These are phyloP conservation scores for Boechera stricta DNA, from an alignment of 345 rosid species.

Conservation along the genomic window DNA sequence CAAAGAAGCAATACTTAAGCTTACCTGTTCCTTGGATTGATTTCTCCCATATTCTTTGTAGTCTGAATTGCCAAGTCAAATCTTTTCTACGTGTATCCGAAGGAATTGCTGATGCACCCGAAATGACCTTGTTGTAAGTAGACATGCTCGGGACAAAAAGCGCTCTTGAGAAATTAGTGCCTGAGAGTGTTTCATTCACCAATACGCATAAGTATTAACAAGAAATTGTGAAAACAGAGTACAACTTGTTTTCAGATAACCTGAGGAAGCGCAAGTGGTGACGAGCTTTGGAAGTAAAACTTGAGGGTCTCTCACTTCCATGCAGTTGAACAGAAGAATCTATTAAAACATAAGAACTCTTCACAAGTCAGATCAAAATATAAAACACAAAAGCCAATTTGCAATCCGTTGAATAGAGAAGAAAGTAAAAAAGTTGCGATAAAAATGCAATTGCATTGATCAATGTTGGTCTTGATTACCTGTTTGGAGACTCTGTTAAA, in stretches of 20 bases:
- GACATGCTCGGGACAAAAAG: slow-evolving; percentile 87
- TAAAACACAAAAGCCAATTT: slow-evolving; percentile 7
- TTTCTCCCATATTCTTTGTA: slow-evolving; percentile 81
- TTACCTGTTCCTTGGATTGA: slow-evolving; percentile 68
- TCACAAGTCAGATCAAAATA: slow-evolving; percentile 20
- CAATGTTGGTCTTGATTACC: slow-evolving; percentile 51
- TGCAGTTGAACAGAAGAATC: slow-evolving; percentile 93
- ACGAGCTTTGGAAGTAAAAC: slow-evolving; percentile 75
- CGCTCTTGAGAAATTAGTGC: slow-evolving; percentile 76
- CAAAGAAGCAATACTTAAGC: slow-evolving; percentile 14
- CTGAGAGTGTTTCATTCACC: slow-evolving; percentile 48
- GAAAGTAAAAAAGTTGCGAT: slow-evolving; percentile 2
- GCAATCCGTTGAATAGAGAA: not conserved
- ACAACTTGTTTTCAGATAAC: slow-evolving; percentile 43
- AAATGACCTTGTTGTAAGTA: slow-evolving; percentile 74
- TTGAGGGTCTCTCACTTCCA: slow-evolving; percentile 87
- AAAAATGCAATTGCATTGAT: not conserved
- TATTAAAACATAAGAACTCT: slow-evolving; percentile 31
- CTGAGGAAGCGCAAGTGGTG: slow-evolving; percentile 69
- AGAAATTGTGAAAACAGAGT: not conserved
- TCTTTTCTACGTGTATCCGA: slow-evolving; percentile 52
- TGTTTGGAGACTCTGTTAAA: slow-evolving; percentile 58
- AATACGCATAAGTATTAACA: slow-evolving; percentile 6
- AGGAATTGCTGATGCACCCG: slow-evolving; percentile 57
- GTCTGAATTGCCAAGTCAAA: slow-evolving; percentile 77